Evolutionary conservation across 1,139 yeast species (phyloP).

Genomic region (Nakaseomyces kungkrabaensis): DNA sequence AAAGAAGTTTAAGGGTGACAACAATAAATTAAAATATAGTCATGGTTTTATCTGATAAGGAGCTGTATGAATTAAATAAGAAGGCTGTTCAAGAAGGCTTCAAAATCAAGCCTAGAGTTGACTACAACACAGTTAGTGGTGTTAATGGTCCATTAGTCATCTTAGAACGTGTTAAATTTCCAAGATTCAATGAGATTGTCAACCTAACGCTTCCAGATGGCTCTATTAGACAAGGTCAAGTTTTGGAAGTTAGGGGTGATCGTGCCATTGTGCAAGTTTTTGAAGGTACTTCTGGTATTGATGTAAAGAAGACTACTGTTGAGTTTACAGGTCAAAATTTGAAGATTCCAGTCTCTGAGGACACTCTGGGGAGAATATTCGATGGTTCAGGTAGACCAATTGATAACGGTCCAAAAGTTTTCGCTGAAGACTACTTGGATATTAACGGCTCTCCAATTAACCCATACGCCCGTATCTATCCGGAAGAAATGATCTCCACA

Average conservation of each 20-base stretch:
- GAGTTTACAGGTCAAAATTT: constrained; percentile 93
- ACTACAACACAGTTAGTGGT: constrained; percentile 94
- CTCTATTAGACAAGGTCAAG: constrained; percentile 89
- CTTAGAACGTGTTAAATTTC: constrained; percentile 91
- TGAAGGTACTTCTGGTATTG: constrained; percentile 96
- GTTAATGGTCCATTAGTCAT: constrained; percentile 97
- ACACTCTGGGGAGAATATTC: constrained; percentile 92
- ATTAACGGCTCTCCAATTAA: constrained; percentile 98
- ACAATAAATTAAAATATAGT: neutral
- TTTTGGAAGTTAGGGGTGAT: constrained; percentile 91
- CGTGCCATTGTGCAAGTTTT: constrained; percentile 97
- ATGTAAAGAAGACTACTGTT: constrained; percentile 92
- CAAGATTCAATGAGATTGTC: constrained; percentile 93
- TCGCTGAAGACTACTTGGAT: constrained; percentile 96
- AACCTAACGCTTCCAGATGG: constrained; percentile 96
- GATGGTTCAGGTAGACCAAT: constrained; percentile 99
- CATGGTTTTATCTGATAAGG: constrained; percentile 31
- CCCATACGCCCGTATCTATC: constrained; percentile 96
- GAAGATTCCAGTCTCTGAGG: constrained; percentile 93
- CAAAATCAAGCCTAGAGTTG: constrained; percentile 79
- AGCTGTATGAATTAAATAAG: constrained; percentile 62
- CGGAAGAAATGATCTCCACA: constrained; percentile 98
- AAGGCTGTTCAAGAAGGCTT: constrained; percentile 88
- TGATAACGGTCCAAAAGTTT: constrained; percentile 95
- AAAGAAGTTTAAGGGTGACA: neutral